Conservation (phyloP, 768 basidiomycete genomes). For the Sarcodon aspratus region DNA sequence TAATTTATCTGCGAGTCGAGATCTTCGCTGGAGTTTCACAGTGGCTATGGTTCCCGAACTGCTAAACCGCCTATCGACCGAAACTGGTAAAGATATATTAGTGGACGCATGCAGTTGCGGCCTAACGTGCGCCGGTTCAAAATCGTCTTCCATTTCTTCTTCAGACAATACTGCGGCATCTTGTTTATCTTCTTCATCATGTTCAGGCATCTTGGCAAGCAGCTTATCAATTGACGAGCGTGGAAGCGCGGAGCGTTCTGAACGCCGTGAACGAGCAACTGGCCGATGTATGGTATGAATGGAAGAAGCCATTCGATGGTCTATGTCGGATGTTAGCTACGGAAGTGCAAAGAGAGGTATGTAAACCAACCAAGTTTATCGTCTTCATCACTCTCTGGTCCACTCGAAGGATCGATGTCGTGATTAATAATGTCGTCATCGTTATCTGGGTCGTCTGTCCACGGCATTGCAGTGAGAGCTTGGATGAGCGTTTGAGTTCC, state of each 20-base stretch:
- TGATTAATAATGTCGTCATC: conserved; percentile 47
- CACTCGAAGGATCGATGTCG: conserved; percentile 22
- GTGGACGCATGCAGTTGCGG: neutral
- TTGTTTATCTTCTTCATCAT: conserved; percentile 19
- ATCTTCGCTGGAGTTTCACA: conserved; percentile 54
- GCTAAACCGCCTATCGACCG: neutral
- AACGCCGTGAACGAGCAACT: conserved; percentile 51
- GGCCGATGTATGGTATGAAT: conserved; percentile 85
- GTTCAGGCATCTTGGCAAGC: conserved; percentile 16
- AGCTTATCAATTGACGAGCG: conserved; percentile 10
- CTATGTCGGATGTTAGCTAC: conserved; percentile 14
- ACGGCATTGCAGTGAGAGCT: conserved; percentile 77
- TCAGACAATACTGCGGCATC: conserved; percentile 28
- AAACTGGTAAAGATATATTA: neutral
- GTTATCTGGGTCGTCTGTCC: conserved; percentile 58
- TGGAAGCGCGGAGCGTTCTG: conserved; percentile 13
- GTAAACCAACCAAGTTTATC: conserved; percentile 20
- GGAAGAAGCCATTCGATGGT: conserved; percentile 57
- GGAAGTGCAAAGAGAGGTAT: neutral
- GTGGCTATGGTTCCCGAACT: conserved; percentile 54
- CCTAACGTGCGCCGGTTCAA: conserved; percentile 32
- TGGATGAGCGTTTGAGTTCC: conserved; percentile 87
- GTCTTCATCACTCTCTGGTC: conserved; percentile 62
- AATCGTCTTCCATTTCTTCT: conserved; percentile 47
- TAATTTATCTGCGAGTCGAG: conserved; percentile 77